Evolutionary conservation across 371 early-diverging fungal species (phyloP).

Genomic region (Mucor racemosus): DNA sequence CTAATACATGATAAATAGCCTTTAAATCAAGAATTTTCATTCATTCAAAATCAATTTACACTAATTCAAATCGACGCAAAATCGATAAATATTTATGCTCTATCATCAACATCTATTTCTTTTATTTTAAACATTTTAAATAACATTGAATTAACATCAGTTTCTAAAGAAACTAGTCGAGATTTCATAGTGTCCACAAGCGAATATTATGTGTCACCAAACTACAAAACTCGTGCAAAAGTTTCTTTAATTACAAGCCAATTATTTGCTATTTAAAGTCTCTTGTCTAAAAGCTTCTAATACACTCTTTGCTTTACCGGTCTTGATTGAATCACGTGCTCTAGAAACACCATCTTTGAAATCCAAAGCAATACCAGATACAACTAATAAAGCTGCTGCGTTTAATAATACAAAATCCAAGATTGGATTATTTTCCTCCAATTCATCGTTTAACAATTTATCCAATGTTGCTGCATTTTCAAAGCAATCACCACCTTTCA

Average conservation of each 20-base stretch:
- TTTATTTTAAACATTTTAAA: neutral
- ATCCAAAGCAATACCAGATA: constrained; percentile 76
- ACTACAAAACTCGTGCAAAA: constrained; percentile 13
- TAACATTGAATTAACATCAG: neutral
- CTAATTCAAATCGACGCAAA: neutral
- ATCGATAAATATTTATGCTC: neutral
- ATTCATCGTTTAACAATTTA: constrained; percentile 65
- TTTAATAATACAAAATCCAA: constrained; percentile 93
- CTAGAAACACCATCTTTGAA: constrained; percentile 80
- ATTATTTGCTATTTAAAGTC: constrained; percentile 29
- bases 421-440: constrained; percentile 70
- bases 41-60: neutral
- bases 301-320: constrained; percentile 70
- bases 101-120: neutral
- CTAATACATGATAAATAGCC: neutral
- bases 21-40: neutral
- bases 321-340: constrained; percentile 74
- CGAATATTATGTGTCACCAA: constrained; percentile 1
- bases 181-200: constrained; percentile 3
- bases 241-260: constrained; percentile 7
- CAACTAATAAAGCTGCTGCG: constrained; percentile 83
- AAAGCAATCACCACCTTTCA: constrained; percentile 79
- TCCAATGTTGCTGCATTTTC: constrained; percentile 77
- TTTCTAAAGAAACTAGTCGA: neutral
- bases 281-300: constrained; percentile 68